Evolutionary conservation across 1,139 yeast genomes (phyloP).

Genomic region (Zygosaccharomyces pseudobailii): DNA sequence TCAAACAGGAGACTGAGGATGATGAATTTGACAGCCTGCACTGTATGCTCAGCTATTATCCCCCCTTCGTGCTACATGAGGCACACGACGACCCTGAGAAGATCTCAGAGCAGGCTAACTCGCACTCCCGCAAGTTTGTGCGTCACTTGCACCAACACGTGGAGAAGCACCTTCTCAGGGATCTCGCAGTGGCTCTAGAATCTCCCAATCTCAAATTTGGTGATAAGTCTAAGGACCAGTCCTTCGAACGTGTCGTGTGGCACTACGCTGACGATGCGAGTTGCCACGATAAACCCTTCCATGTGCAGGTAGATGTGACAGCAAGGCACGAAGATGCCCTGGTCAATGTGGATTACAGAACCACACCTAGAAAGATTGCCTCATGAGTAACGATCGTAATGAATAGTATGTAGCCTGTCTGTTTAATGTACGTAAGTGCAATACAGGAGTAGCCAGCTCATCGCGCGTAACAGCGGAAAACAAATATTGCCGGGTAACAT

Average conservation of each 20-base stretch:
- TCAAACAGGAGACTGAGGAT: constrained; percentile 72
- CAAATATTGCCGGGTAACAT: too few relatives aligned
- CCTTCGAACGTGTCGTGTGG: constrained; percentile 47
- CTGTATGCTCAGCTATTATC: constrained; percentile 61
- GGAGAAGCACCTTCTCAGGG: constrained; percentile 63
- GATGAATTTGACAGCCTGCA: constrained; percentile 66
- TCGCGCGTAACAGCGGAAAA: not conserved
- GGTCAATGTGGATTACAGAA: constrained; percentile 55
- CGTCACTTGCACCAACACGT: constrained; percentile 74
- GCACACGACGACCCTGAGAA: constrained; percentile 68
- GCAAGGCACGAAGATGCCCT: constrained; percentile 58
- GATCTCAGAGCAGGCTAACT: constrained; percentile 67
- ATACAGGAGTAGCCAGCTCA: not conserved
- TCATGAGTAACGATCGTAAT: not conserved
- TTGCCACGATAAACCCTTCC: constrained; percentile 46
- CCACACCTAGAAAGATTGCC: constrained; percentile 31
- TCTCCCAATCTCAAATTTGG: constrained; percentile 48
- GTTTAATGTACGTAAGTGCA: not conserved
- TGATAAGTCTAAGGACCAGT: constrained; percentile 47
- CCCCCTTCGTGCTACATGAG: constrained; percentile 66
- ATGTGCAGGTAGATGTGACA: constrained; percentile 50
- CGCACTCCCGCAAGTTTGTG: constrained; percentile 65
- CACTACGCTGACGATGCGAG: constrained; percentile 48
- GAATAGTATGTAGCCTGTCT: too few relatives aligned
- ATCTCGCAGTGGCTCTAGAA: constrained; percentile 59